phyloP scores from a whole-genome alignment of 2,329 filamentous ascomycete genomes.

The Raffaelea albimanens region DNA sequence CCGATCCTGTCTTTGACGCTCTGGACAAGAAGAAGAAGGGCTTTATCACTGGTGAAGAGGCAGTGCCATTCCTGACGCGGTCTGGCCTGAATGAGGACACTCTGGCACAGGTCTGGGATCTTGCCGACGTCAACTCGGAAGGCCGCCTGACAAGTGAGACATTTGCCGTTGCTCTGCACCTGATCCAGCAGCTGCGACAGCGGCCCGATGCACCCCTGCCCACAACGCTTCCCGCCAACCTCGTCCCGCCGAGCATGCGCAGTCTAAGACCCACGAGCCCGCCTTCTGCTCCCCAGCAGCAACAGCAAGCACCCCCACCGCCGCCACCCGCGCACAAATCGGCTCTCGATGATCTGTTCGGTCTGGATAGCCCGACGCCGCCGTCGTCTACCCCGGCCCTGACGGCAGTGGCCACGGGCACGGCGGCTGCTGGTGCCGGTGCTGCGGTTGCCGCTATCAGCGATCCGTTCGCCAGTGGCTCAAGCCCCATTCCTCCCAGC shows the following conservation, averaged over 20 bases:
- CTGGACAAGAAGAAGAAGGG: slow-evolving; percentile 76
- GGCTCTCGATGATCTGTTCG: slow-evolving; percentile 88
- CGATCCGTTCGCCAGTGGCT: slow-evolving; percentile 53
- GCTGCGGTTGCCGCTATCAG: slow-evolving; percentile 35
- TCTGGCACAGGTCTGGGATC: slow-evolving; percentile 92
- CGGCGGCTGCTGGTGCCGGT: slow-evolving; percentile 23
- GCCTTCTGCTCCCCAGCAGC: slow-evolving; percentile 33
- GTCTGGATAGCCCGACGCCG: slow-evolving; percentile 57
- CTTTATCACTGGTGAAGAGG: slow-evolving; percentile 86
- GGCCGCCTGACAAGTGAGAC: slow-evolving; percentile 80
- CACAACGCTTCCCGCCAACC: slow-evolving; percentile 63
- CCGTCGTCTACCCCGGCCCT: slow-evolving; percentile 27
- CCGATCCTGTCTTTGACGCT: slow-evolving; percentile 75
- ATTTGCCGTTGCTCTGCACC: slow-evolving; percentile 94
- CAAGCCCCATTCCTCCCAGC: slow-evolving; percentile 35
- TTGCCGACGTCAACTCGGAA: slow-evolving; percentile 86
- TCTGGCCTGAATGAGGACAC: slow-evolving; percentile 82
- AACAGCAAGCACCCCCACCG: slow-evolving; percentile 28
- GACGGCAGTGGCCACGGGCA: slow-evolving; percentile 6
- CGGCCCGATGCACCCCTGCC: slow-evolving; percentile 63
- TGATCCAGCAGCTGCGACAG: slow-evolving; percentile 82
- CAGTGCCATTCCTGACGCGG: slow-evolving; percentile 87
- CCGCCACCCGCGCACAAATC: slow-evolving; percentile 37
- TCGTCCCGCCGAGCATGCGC: slow-evolving; percentile 82
- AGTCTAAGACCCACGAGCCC: slow-evolving; percentile 39